Evolutionary conservation across 75 land plant genomes (phyloP).

Genomic region (Picea sitchensis): DNA sequence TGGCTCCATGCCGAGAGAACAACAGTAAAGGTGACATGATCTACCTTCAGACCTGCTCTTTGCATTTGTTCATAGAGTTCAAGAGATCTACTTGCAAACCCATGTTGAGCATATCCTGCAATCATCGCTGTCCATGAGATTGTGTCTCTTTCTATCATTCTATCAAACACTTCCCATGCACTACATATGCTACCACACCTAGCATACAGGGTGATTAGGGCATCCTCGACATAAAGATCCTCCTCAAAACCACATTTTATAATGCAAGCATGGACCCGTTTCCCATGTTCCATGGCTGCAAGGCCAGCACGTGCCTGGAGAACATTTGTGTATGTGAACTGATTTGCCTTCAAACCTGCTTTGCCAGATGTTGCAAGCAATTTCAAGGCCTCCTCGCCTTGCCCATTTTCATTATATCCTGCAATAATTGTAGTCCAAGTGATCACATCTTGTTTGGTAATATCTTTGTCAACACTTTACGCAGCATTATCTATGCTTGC

Average conservation of each 20-base stretch:
- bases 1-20: too few relatives aligned
- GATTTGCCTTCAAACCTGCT: neutral
- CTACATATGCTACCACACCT: slow-evolving; percentile 9
- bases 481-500: slow-evolving; percentile 7
- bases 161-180: too few relatives aligned
- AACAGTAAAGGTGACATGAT: too few relatives aligned
- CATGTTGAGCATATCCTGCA: too few relatives aligned
- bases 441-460: neutral
- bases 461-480: slow-evolving; percentile 9
- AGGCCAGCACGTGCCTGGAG: neutral
- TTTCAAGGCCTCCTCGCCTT: neutral
- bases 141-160: too few relatives aligned
- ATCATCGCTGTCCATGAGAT: too few relatives aligned
- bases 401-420: slow-evolving; percentile 15
- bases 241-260: neutral
- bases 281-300: too few relatives aligned
- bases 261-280: too few relatives aligned
- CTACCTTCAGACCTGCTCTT: neutral
- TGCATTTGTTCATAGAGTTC: slow-evolving; percentile 4
- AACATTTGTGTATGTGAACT: neutral
- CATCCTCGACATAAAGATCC: neutral
- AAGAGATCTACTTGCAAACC: neutral
- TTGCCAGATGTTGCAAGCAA: neutral
- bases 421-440: too few relatives aligned
- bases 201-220: slow-evolving; percentile 8